Evolutionary conservation across 2,329 filamentous ascomycete species (phyloP), one percentile per base, ranked within the genome.

Genomic region (Colletotrichum liriopes): DNA sequence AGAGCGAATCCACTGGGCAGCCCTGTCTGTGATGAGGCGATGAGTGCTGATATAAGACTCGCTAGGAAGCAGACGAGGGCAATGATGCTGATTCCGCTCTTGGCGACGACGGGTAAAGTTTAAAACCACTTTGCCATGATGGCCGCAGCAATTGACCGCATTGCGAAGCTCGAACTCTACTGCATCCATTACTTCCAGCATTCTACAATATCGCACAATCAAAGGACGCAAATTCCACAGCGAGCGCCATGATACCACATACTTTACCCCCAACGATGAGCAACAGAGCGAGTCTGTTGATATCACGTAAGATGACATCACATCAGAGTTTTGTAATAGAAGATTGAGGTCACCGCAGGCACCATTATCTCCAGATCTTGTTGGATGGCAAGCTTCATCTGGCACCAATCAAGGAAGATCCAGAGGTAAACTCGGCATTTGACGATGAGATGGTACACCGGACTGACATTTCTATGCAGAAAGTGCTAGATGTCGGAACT

Each of bases 161-260:
- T 32, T 12, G 14, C 12, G 14, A 32, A 60, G 58, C 16, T 9
- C 37, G 16, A 60, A 60, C 58, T 60, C 58, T 8, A 79, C 78
- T 5, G 77, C 77, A 2, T 81, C 79, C 5, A 65, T 80, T 14
- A 75, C 75, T 0, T 78, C 78, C 14, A 76, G 74, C 52, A 79
- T 80, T 26, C 73, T 79, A 0, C 58, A 76, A 0, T 80, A 81
- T 67, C 76, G 79, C 14, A 78, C 73, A 2, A 70, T 80, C 39
- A 65, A 79, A 7, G 79, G 79, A 4, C 74, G 79, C 20, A 79
- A 76, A 1, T 81, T 76, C 56, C 78, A 81, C 72, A 11, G 77
- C 75, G 43, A 77, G 71, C 54, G 72, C 74, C 47, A 67, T 29
- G 74, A 39, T 79, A 80, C 64, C 79, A 79, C 77, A 7, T 41